A percentile compares a stretch with the other conserved stretches of the same genome.
These are phyloP conservation scores for Talaromyces sp. DNA, from an alignment of 2,329 filamentous ascomycete species.

Conservation along the genomic window DNA sequence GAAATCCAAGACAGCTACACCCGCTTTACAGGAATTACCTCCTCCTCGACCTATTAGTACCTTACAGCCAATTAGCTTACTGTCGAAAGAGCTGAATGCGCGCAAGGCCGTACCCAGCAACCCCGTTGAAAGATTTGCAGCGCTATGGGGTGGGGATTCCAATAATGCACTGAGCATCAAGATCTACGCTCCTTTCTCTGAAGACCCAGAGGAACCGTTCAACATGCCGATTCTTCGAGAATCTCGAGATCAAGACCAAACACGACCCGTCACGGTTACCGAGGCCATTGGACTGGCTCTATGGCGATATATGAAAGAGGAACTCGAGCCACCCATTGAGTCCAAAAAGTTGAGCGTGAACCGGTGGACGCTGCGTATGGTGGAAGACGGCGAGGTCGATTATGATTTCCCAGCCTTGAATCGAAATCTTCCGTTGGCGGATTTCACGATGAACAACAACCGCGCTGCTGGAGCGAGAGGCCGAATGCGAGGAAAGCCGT, in stretches of 20 bases:
- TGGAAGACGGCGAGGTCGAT: conserved; percentile 62
- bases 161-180: conserved; percentile 58
- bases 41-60: conserved; percentile 58
- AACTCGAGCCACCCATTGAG: conserved; percentile 48
- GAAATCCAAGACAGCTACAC: conserved; percentile 42
- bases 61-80: conserved; percentile 50
- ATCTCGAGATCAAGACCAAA: conserved; percentile 48
- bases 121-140: conserved; percentile 56
- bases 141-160: conserved; percentile 56
- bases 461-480: conserved; percentile 49
- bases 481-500: conserved; percentile 57
- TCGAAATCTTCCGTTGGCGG: conserved; percentile 52
- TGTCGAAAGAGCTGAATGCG: conserved; percentile 54
- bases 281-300: conserved; percentile 60
- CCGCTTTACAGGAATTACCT: conserved; percentile 54
- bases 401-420: conserved; percentile 59
- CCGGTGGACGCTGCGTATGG: conserved; percentile 61
- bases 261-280: conserved; percentile 50
- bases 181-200: conserved; percentile 57
- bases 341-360: conserved; percentile 54
- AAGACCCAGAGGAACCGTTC: conserved; percentile 50
- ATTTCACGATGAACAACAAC: conserved; percentile 65
- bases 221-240: conserved; percentile 54
- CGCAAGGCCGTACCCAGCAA: conserved; percentile 54
- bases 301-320: conserved; percentile 58